Conservation (phyloP, 176 grass and related monocot species). For the Musa troglodytarum region DNA sequence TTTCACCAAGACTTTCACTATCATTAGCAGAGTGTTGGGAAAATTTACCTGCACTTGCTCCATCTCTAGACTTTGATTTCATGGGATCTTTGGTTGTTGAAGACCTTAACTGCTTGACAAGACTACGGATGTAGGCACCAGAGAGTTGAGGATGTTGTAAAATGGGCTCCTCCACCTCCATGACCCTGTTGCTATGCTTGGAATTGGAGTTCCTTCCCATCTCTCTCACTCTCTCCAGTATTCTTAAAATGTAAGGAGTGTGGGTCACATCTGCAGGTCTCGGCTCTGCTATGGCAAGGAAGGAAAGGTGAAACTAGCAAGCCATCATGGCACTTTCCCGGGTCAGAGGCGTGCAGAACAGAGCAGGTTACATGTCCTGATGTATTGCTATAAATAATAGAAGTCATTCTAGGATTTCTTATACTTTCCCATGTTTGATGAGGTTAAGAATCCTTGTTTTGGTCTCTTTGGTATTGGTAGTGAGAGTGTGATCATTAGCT, state of each 20-base stretch:
- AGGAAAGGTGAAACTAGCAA: not conserved
- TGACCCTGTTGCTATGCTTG: not conserved
- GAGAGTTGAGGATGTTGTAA: conserved; percentile 56
- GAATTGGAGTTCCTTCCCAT: not conserved
- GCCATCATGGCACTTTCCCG: not conserved
- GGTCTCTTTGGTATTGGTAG: not conserved
- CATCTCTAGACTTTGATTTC: not conserved
- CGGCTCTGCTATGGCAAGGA: not conserved
- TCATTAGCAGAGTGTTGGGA: conserved; percentile 23
- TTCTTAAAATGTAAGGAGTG: not conserved
- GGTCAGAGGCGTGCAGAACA: not conserved
- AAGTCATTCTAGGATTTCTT: not conserved
- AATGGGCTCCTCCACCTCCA: conserved; percentile 17
- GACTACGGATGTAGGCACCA: conserved; percentile 80
- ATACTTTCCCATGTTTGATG: not conserved
- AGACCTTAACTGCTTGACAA: conserved; percentile 84
- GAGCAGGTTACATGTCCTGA: not conserved
- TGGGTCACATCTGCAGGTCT: too few species aligned
- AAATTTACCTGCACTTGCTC: not conserved
- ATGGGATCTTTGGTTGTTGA: conserved; percentile 36
- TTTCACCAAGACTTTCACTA: not conserved
- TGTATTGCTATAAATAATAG: conserved; percentile 1
- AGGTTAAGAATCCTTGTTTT: not conserved
- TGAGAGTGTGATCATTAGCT: not conserved
- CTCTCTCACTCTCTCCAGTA: conserved; percentile 25